phyloP scores from a whole-genome alignment of 257 asterid species.

The Solanum lignicaule region DNA sequence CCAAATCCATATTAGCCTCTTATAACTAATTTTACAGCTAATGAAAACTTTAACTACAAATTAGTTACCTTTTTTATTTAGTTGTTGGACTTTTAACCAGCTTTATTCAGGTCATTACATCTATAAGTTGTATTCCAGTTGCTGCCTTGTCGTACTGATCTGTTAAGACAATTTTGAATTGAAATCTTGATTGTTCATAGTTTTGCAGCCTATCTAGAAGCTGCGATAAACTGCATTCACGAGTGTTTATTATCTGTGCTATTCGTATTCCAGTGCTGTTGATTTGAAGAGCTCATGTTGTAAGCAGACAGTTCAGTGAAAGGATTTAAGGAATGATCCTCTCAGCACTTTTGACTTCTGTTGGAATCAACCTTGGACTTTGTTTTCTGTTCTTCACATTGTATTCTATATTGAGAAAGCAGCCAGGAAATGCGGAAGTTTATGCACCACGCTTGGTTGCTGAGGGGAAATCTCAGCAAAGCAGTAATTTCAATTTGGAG shows the following conservation, averaged over 20 bases:
- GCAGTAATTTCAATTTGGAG: slow-evolving; percentile 22
- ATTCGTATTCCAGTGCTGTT: not conserved
- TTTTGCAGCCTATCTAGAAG: not conserved
- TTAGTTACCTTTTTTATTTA: not conserved
- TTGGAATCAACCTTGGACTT: slow-evolving; percentile 69
- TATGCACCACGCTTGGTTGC: slow-evolving; percentile 79
- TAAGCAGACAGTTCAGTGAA: not conserved
- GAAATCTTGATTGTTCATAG: not conserved
- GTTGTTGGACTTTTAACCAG: not conserved
- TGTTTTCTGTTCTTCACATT: slow-evolving; percentile 46
- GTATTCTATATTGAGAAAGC: slow-evolving; percentile 62
- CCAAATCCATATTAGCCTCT: not conserved
- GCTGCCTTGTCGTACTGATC: not conserved
- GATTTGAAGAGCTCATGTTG: not conserved
- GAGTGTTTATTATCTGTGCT: not conserved
- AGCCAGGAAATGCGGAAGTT: slow-evolving; percentile 49
- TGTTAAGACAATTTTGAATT: not conserved
- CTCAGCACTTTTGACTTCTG: slow-evolving; percentile 85
- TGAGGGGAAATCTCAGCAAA: slow-evolving; percentile 39
- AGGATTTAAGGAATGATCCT: slow-evolving; percentile 54
- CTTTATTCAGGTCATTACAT: not conserved
- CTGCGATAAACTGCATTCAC: not conserved
- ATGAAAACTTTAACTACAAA: not conserved
- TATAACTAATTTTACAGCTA: not conserved
- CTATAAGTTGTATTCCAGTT: not conserved